phyloP scores from a whole-genome alignment of 2,329 filamentous ascomycete genomes.

The Colletotrichum gloeosporioides region DNA sequence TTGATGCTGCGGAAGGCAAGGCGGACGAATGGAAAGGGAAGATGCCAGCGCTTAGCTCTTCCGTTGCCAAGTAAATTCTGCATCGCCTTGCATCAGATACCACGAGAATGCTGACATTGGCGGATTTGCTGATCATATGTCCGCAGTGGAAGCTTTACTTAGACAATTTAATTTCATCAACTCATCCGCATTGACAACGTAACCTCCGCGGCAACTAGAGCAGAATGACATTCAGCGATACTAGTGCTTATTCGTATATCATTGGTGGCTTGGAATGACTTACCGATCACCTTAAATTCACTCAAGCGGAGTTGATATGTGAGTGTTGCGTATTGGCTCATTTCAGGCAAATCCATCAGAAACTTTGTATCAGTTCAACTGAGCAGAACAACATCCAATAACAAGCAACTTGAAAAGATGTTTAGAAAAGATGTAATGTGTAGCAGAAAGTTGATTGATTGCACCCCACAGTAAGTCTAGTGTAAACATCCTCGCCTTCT shows the following conservation, averaged over 20 bases:
- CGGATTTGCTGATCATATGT: not conserved
- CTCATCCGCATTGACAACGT: not conserved
- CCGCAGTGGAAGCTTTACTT: not conserved
- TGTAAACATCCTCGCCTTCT: too few species aligned
- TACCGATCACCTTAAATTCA: too few species aligned
- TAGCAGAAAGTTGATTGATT: not conserved
- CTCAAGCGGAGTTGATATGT: too few species aligned
- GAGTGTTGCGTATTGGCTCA: too few species aligned
- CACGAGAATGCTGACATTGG: not conserved
- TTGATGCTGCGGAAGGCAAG: conserved; percentile 27
- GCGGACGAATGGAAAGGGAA: conserved; percentile 26
- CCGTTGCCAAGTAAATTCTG: not conserved
- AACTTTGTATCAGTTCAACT: not conserved
- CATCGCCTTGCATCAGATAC: not conserved
- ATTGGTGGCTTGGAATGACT: not conserved
- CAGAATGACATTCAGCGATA: not conserved
- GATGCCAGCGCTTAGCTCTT: conserved; percentile 24
- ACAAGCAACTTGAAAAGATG: not conserved
- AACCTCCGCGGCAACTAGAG: not conserved
- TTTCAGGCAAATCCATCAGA: too few species aligned
- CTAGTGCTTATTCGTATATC: not conserved
- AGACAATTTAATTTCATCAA: not conserved
- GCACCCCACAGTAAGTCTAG: too few species aligned
- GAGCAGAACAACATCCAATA: too few species aligned
- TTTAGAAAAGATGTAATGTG: not conserved